Conservation (phyloP, 495 filamentous ascomycete genomes). For the Penicillium antarcticum region DNA sequence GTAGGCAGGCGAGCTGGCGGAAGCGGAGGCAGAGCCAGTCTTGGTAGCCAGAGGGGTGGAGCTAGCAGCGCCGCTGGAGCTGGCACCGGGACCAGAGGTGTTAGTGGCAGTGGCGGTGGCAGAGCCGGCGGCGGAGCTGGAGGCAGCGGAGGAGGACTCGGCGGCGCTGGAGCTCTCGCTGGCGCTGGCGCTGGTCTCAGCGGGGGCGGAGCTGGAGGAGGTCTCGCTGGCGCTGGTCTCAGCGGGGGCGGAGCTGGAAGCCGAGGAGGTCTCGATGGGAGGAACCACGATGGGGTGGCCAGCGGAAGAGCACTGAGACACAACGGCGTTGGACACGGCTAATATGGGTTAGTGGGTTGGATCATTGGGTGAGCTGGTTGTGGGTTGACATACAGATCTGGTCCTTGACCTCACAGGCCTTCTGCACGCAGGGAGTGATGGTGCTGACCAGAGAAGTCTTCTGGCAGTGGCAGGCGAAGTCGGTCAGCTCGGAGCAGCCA, state of each 20-base stretch:
- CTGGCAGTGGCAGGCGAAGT: conserved; percentile 52
- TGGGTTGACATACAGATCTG: conserved; percentile 30
- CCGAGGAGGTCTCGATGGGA: conserved; percentile 24
- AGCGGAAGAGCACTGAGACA: conserved; percentile 29
- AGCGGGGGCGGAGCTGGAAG: not conserved
- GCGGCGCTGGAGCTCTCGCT: conserved; percentile 7
- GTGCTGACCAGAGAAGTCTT: conserved; percentile 36
- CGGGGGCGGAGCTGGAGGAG: not conserved
- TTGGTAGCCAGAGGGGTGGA: conserved; percentile 12
- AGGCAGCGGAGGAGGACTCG: conserved; percentile 10
- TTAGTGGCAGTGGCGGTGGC: not conserved
- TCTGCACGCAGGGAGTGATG: conserved; percentile 45
- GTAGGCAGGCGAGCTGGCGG: conserved; percentile 20
- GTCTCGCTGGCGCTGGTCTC: not conserved
- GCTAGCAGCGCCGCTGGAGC: conserved; percentile 2
- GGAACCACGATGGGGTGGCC: conserved; percentile 40
- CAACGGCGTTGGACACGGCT: conserved; percentile 39
- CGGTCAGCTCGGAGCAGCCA: conserved; percentile 41
- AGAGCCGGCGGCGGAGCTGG: not conserved
- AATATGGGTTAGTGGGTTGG: not conserved
- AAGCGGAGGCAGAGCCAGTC: conserved; percentile 6
- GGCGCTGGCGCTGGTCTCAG: conserved; percentile 2
- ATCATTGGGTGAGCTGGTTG: not conserved
- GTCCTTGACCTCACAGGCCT: conserved; percentile 34
- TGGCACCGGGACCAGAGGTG: conserved; percentile 7